Conservation (phyloP, 208 protist species). For the Trypanosoma mega region DNA sequence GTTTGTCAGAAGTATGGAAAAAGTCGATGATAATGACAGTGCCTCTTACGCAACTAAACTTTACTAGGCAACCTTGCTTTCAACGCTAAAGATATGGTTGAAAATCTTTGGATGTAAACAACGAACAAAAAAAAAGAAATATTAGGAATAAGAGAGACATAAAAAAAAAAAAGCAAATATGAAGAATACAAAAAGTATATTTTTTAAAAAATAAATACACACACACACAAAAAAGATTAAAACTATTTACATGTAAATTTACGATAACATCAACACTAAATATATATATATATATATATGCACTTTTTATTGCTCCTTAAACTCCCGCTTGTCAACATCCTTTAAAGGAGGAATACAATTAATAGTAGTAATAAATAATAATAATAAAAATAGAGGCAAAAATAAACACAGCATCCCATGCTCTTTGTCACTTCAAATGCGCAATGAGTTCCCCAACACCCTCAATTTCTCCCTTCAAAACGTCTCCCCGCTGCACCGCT, state of each 20-base stretch:
- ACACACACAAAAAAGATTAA: too few relatives aligned
- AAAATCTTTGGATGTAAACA: neutral
- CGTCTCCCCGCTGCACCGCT: constrained; percentile 63
- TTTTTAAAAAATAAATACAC: too few relatives aligned
- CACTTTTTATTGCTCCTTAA: constrained; percentile 2
- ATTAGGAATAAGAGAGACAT: constrained; percentile 3
- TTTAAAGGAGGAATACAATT: constrained; percentile 13
- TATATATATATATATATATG: constrained; percentile 23
- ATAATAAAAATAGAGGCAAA: constrained; percentile 32
- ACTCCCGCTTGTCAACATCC: too few relatives aligned
- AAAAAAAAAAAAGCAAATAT: too few relatives aligned
- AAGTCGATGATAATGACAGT: too few relatives aligned
- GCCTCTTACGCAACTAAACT: too few relatives aligned
- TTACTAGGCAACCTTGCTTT: too few relatives aligned
- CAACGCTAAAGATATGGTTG: too few relatives aligned
- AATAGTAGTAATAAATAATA: constrained; percentile 10
- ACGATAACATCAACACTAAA: too few relatives aligned
- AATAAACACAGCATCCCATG: constrained; percentile 7
- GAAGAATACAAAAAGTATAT: too few relatives aligned
- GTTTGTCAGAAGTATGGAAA: too few relatives aligned
- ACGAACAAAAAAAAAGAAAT: constrained; percentile 12
- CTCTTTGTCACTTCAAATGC: constrained; percentile 27
- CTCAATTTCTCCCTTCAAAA: constrained; percentile 59
- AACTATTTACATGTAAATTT: too few relatives aligned
- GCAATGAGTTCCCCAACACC: constrained; percentile 55